Evolutionary conservation across 2,329 filamentous ascomycete genomes (phyloP).

Genomic region (Periconia digitata): DNA sequence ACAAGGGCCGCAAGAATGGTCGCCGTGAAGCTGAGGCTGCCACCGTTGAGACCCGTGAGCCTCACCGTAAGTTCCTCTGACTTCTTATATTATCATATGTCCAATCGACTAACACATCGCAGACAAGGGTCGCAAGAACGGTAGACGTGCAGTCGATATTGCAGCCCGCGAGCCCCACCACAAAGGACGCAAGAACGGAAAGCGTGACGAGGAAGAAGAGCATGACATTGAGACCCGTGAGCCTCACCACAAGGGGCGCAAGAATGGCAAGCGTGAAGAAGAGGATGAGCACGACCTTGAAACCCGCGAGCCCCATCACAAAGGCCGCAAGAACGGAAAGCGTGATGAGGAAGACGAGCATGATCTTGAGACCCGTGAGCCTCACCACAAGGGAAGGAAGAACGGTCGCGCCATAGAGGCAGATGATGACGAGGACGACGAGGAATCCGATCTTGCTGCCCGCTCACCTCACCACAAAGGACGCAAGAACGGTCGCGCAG

Average conservation of each 20-base stretch:
- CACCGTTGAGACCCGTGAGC: background rate
- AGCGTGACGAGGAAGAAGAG: constrained; percentile 8
- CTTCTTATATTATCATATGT: background rate
- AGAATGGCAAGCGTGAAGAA: constrained; percentile 5
- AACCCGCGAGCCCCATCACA: constrained; percentile 5
- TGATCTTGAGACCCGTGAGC: constrained; percentile 5
- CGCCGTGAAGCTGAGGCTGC: constrained; percentile 1
- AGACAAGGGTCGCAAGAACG: background rate
- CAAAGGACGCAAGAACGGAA: background rate
- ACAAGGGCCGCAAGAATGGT: constrained; percentile 9
- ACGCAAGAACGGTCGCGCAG: constrained; percentile 1
- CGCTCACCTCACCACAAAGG: constrained; percentile 3
- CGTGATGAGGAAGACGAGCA: background rate
- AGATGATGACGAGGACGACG: background rate
- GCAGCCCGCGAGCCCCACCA: constrained; percentile 7
- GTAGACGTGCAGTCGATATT: background rate
- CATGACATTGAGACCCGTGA: too few relatives aligned
- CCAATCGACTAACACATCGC: constrained; percentile 4
- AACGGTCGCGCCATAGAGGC: too few relatives aligned
- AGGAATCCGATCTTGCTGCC: constrained; percentile 3
- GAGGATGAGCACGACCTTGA: constrained; percentile 1
- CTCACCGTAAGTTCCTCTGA: constrained; percentile 8
- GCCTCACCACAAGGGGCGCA: too few relatives aligned
- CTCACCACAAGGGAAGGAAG: constrained; percentile 3
- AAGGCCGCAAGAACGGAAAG: background rate